A percentile compares a stretch with the other conserved stretches of the same genome.
Conservation (phyloP, 2,329 filamentous ascomycete genomes). For the Neofusicoccum parvum region DNA sequence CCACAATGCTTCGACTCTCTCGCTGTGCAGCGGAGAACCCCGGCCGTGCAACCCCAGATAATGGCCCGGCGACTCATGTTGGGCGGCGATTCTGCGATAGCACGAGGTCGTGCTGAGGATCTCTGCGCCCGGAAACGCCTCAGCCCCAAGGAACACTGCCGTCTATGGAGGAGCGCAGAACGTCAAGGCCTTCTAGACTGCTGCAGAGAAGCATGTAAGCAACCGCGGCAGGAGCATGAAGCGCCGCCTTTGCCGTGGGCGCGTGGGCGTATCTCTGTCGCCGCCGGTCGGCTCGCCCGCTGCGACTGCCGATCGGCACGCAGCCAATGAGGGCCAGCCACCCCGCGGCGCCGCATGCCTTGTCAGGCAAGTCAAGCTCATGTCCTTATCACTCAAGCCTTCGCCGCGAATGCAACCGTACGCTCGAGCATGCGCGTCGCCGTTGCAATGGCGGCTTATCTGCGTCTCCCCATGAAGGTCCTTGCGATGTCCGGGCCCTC, state of each 20-base stretch:
- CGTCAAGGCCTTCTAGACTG: not conserved
- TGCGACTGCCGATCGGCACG: not conserved
- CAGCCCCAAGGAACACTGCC: too few species aligned
- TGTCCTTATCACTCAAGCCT: conserved; percentile 1
- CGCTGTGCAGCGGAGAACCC: conserved; percentile 3
- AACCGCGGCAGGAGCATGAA: not conserved
- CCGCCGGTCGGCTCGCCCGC: not conserved
- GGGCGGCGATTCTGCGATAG: not conserved
- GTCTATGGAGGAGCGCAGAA: not conserved
- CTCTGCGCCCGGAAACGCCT: too few species aligned
- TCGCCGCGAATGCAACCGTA: not conserved
- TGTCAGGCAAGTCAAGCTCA: conserved; percentile 7
- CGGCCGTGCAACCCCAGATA: conserved; percentile 16
- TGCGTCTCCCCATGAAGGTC: not conserved
- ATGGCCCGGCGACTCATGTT: too few species aligned
- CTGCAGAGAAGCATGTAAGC: not conserved
- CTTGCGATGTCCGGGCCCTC: not conserved
- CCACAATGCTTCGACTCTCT: conserved; percentile 9
- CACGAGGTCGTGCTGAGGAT: too few species aligned
- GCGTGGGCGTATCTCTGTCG: not conserved
- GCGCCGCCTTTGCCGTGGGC: not conserved
- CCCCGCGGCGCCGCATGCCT: not conserved
- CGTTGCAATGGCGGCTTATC: not conserved
- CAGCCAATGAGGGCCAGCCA: not conserved
- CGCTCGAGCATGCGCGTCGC: not conserved